Conservation (phyloP, 306 rosid genomes). For the apple (Malus domestica) region DNA sequence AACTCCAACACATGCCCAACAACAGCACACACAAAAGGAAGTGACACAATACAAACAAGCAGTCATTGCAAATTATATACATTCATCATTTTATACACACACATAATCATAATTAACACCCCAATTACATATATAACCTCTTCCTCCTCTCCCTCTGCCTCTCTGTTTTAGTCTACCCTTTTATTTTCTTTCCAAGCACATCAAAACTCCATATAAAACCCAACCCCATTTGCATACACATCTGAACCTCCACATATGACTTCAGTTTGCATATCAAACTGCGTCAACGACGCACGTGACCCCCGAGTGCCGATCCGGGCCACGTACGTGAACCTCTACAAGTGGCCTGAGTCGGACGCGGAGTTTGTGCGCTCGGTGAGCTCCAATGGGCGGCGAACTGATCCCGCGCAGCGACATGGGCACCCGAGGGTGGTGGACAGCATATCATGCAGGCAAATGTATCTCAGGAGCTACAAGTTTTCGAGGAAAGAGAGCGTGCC, state of each 20-base stretch:
- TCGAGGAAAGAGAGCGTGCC: constrained; percentile 66
- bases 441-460: constrained; percentile 85
- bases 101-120: constrained; percentile 18
- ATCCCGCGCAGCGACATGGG: constrained; percentile 15
- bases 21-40: not conserved
- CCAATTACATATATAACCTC: not conserved
- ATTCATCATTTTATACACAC: constrained; percentile 24
- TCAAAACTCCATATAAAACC: constrained; percentile 12
- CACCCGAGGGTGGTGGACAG: constrained; percentile 73
- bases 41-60: constrained; percentile 5
- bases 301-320: constrained; percentile 66
- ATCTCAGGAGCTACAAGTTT: constrained; percentile 70
- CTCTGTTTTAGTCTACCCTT: constrained; percentile 17
- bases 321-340: constrained; percentile 64
- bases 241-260: constrained; percentile 29
- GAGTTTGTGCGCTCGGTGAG: constrained; percentile 67
- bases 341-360: constrained; percentile 83
- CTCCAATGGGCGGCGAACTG: constrained; percentile 21
- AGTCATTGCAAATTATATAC: constrained; percentile 48
- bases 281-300: constrained; percentile 58
- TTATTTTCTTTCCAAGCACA: not conserved
- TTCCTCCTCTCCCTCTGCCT: constrained; percentile 8
- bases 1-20: constrained; percentile 33
- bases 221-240: not conserved
- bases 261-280: constrained; percentile 65